A percentile compares a stretch with the other conserved stretches of the same genome.
These are phyloP conservation scores for Boletus smithii DNA, from an alignment of 1,284 basidiomycete genomes.

Conservation along the genomic window DNA sequence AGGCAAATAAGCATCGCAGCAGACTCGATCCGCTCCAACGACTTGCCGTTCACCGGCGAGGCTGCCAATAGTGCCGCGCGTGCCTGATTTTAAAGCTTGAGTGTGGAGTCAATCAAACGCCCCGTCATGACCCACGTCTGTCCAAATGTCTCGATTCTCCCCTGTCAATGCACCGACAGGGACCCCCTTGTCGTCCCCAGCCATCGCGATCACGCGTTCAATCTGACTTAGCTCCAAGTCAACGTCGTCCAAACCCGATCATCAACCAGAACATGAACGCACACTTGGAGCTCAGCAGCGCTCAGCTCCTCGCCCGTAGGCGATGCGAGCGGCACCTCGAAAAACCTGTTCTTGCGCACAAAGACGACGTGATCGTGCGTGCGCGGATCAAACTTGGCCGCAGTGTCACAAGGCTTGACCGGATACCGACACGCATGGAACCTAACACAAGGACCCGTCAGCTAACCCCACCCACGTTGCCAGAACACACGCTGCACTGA, in stretches of 20 bases:
- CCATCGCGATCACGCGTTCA: constrained; percentile 68
- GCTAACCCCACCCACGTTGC: background rate
- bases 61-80: constrained; percentile 66
- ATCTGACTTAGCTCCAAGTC: constrained; percentile 60
- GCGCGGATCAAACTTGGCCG: constrained; percentile 75
- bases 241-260: constrained; percentile 1
- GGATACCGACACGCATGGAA: constrained; percentile 93
- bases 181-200: constrained; percentile 54
- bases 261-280: constrained; percentile 11
- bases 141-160: constrained; percentile 90
- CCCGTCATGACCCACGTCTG: constrained; percentile 54
- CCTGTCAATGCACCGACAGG: constrained; percentile 83
- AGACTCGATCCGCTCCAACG: constrained; percentile 82
- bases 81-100: too few species aligned
- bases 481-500: constrained; percentile 36
- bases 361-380: constrained; percentile 88
- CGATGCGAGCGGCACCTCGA: constrained; percentile 68
- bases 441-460: constrained; percentile 35
- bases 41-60: constrained; percentile 61
- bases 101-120: too few species aligned
- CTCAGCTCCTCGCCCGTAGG: constrained; percentile 64
- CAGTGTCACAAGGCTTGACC: constrained; percentile 78
- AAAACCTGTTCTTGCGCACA: constrained; percentile 90
- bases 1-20: constrained; percentile 86
- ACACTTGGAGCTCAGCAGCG: constrained; percentile 76